phyloP scores from a whole-genome alignment of 225 moss, liverwort and hornwort species.

The Bryum argenteum region DNA sequence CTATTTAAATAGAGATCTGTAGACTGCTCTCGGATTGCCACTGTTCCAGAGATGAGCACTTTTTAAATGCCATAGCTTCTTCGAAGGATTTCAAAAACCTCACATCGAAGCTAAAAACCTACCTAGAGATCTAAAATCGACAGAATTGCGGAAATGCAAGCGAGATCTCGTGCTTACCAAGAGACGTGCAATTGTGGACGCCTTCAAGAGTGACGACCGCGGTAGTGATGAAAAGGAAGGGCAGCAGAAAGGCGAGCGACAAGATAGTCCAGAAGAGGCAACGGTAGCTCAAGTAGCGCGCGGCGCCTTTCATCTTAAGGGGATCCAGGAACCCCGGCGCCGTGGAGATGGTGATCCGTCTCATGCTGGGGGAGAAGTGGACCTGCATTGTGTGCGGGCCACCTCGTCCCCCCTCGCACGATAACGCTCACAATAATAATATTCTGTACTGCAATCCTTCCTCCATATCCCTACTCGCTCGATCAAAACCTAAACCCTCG shows the following conservation, averaged over 20 bases:
- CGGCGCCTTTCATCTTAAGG: constrained; percentile 91
- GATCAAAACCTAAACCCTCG: neutral
- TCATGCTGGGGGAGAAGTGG: constrained; percentile 98
- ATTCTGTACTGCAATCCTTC: neutral
- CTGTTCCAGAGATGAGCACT: neutral
- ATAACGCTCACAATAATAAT: neutral
- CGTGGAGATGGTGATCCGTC: constrained; percentile 98
- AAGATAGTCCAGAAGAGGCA: constrained; percentile 88
- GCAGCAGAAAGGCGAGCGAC: constrained; percentile 73
- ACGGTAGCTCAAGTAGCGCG: constrained; percentile 80
- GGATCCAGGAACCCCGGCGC: constrained; percentile 96
- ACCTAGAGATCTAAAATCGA: constrained; percentile 15
- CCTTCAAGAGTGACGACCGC: constrained; percentile 84
- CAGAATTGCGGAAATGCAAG: neutral
- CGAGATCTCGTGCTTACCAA: constrained; percentile 51
- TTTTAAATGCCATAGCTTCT: neutral
- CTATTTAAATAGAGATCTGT: neutral
- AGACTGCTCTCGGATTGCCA: neutral
- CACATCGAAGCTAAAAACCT: neutral
- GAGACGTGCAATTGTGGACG: constrained; percentile 74
- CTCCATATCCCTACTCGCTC: neutral
- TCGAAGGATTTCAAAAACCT: neutral
- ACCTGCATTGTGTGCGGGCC: constrained; percentile 98
- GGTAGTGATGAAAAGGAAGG: constrained; percentile 79
- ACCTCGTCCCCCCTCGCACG: constrained; percentile 39